phyloP scores from a whole-genome alignment of 768 basidiomycete genomes.

The Pulveroboletus frians region DNA sequence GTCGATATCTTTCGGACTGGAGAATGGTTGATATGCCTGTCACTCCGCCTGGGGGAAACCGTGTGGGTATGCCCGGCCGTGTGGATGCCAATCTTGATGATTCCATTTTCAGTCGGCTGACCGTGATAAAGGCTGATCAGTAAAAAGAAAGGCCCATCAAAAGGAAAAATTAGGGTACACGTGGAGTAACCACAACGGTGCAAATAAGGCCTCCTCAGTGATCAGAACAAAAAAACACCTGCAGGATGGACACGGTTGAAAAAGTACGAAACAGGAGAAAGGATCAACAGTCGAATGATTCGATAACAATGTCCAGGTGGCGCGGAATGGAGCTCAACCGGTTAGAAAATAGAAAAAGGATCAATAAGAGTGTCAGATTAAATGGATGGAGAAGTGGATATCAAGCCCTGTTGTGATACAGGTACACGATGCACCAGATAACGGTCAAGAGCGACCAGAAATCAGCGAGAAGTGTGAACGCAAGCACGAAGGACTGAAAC shows the following conservation, averaged over 20 bases:
- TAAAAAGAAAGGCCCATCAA: neutral
- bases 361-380: neutral
- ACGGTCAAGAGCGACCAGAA: neutral
- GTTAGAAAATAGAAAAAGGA: neutral
- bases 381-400: neutral
- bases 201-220: too few relatives aligned
- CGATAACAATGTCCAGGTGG: too few relatives aligned
- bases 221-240: neutral
- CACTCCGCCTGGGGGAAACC: conserved; percentile 1
- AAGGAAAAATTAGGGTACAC: neutral
- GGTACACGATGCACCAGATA: neutral
- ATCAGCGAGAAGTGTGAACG: neutral
- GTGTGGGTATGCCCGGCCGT: conserved; percentile 61
- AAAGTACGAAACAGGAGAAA: neutral
- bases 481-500: neutral
- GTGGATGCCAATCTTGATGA: conserved; percentile 80
- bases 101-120: conserved; percentile 61
- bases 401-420: too few relatives aligned
- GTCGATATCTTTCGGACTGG: conserved; percentile 49
- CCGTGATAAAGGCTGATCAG: neutral
- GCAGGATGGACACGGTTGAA: neutral
- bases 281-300: too few relatives aligned
- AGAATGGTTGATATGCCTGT: neutral
- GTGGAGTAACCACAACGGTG: neutral
- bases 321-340: neutral